Conservation (phyloP, 2,329 filamentous ascomycete genomes). For the Colletotrichum filicis region DNA sequence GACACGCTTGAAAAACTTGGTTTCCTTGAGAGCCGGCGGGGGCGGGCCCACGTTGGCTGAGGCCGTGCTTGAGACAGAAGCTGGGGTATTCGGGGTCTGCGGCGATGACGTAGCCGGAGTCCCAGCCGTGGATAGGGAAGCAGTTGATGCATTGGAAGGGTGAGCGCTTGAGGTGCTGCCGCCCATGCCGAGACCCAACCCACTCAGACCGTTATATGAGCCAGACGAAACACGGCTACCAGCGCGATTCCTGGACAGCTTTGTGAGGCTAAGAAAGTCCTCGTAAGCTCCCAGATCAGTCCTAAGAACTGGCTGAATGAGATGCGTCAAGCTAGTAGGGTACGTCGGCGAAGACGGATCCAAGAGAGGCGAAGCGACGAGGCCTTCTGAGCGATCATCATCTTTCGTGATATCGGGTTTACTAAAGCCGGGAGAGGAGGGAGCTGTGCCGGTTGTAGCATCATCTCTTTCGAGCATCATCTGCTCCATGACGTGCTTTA, state of each 20-base stretch:
- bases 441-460: constrained; percentile 76
- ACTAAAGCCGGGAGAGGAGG: constrained; percentile 82
- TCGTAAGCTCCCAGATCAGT: constrained; percentile 84
- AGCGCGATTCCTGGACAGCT: constrained; percentile 70
- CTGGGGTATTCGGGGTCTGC: constrained; percentile 68
- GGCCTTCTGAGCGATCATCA: constrained; percentile 51
- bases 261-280: constrained; percentile 84
- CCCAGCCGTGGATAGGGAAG: constrained; percentile 63
- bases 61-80: constrained; percentile 59
- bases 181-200: constrained; percentile 57
- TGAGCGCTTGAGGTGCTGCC: constrained; percentile 58
- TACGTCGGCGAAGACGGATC: constrained; percentile 64
- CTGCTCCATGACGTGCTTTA: constrained; percentile 92
- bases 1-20: constrained; percentile 92
- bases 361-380: constrained; percentile 49
- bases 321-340: constrained; percentile 80
- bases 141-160: constrained; percentile 69
- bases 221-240: constrained; percentile 75
- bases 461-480: constrained; percentile 82
- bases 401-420: constrained; percentile 70
- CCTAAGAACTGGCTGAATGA: constrained; percentile 85
- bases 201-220: constrained; percentile 65
- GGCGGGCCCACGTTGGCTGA: constrained; percentile 48
- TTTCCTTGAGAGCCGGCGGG: constrained; percentile 81
- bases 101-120: constrained; percentile 64